Percentiles rank a stretch among this genome's conserved stretches.
Evolutionary conservation across 257 asterid genomes (phyloP).

Genomic region (Gardenia jasminoides): DNA sequence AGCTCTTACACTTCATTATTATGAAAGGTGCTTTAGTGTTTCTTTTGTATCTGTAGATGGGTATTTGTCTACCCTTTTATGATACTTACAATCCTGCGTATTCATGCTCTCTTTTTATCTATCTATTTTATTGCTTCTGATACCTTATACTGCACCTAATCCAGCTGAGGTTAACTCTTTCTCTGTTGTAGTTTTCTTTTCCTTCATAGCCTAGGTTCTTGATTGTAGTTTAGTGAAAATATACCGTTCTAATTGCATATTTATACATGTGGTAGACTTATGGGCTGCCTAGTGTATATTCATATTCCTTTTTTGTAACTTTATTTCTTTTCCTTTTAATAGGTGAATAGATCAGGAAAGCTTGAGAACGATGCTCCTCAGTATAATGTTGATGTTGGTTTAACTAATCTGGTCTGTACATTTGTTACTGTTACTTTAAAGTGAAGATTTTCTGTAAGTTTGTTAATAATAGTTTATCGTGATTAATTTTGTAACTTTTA

Average conservation of each 20-base stretch:
- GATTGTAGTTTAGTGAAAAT: background rate
- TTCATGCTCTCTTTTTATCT: background rate
- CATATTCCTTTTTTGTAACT: background rate
- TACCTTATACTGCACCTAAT: background rate
- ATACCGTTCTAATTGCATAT: background rate
- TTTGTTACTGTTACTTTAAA: slow-evolving; percentile 12
- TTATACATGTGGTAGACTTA: background rate
- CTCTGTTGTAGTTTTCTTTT: background rate
- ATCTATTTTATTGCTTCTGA: background rate
- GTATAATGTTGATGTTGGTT: slow-evolving; percentile 57
- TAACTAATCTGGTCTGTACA: slow-evolving; percentile 57
- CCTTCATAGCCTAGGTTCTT: background rate
- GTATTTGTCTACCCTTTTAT: background rate
- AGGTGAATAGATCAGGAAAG: slow-evolving; percentile 91
- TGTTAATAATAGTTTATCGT: slow-evolving; percentile 20
- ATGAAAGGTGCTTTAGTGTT: background rate
- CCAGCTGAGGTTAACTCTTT: background rate
- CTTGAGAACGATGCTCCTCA: slow-evolving; percentile 85
- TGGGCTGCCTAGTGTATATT: background rate
- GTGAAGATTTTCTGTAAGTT: slow-evolving; percentile 11
- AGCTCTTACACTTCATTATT: background rate
- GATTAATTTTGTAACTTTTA: slow-evolving; percentile 23
- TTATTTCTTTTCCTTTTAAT: slow-evolving; percentile 24
- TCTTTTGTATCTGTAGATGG: background rate
- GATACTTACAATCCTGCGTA: background rate